Base-by-base conservation (phyloP, 1,284 basidiomycete species). In the Phylloporus gajari region DNA sequence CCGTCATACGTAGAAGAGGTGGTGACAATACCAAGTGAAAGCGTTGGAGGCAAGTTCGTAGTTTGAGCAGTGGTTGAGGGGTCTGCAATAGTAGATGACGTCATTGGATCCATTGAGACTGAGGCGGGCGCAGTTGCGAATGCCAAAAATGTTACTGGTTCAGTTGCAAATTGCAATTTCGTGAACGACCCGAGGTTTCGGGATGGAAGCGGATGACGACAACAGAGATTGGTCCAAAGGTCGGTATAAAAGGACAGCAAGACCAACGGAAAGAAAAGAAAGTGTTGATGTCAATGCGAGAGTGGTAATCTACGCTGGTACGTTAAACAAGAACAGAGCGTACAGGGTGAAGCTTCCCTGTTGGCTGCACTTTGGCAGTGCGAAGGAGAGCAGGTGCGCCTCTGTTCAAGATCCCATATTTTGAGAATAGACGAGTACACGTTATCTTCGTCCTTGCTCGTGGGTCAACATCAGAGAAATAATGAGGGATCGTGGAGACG, bases 81-180 rank as follows among this genome's bases (percentile, higher is more conserved):
- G 42, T 70, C 70, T 21, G 23, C 42, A 21, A 25, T 12, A 32
- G 68, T 9, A 21, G 66, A 6, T 2, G 69, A 76, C 11, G 72
- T 60, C 51, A 79, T 8, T 3, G 78, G 71, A 61, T 79, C 73
- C 79, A 81, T 78, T 44, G 80, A 80, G 32, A 77, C 72, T 0
- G 80, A 74, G 30, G 74, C 65, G 7, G 82, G 82, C 2, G 92
- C 88, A 77, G 95, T 92, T 27, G 90, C 89, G 84, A 99, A 98
- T 0, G 95, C 96, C 3, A 99, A 89, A 3, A 94, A 96, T 0
- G 96, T 99, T 67, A 99, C 92, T 0, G 96, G 95, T 78, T 99
- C 97, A 0, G 91, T 88, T 1, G 91, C 86, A 3, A 0, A 91
- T 88, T 1, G 91, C 86, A 3, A 92, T 91, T 79, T 97, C 95